phyloP scores from a whole-genome alignment of 495 filamentous ascomycete species.

The Tuber brumale region DNA sequence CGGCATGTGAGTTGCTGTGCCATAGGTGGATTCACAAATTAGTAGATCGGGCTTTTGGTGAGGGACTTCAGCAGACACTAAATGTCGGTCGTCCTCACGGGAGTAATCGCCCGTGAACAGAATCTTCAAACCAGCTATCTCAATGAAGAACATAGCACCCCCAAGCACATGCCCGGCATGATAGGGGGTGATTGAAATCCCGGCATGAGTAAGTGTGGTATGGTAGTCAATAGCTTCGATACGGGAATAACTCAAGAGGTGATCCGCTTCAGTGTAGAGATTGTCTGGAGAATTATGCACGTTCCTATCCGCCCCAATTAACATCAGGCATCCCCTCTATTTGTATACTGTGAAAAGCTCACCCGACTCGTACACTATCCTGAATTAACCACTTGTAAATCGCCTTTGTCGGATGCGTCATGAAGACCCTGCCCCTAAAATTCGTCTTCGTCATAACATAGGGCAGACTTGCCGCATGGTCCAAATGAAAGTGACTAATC shows the following conservation, averaged over 20 bases:
- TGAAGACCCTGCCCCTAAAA: slow-evolving; percentile 93
- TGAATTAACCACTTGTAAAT: slow-evolving; percentile 99
- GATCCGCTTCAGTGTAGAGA: slow-evolving; percentile 90
- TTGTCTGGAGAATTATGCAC: slow-evolving; percentile 40
- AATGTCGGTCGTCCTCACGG: slow-evolving; percentile 84
- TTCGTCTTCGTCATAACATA: slow-evolving; percentile 97
- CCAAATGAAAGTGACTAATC: slow-evolving; percentile 98
- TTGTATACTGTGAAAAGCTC: slow-evolving; percentile 17
- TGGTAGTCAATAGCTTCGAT: slow-evolving; percentile 98
- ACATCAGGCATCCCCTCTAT: neutral
- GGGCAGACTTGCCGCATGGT: slow-evolving; percentile 91
- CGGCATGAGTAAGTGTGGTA: slow-evolving; percentile 92
- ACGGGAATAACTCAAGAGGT: slow-evolving; percentile 78
- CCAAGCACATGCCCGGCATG: slow-evolving; percentile 95
- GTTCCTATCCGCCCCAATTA: slow-evolving; percentile 22
- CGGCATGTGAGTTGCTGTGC: slow-evolving; percentile 83
- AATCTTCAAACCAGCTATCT: slow-evolving; percentile 91
- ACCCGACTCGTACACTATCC: slow-evolving; percentile 83
- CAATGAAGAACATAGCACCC: slow-evolving; percentile 96
- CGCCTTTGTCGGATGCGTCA: slow-evolving; percentile 97
- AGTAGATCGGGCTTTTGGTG: slow-evolving; percentile 84
- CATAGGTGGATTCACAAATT: slow-evolving; percentile 95
- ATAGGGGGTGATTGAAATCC: slow-evolving; percentile 92
- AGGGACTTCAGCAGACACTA: slow-evolving; percentile 85
- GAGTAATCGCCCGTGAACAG: slow-evolving; percentile 98